Base-by-base conservation (phyloP, 1,284 basidiomycete genomes). In the Puccinia horiana region DNA sequence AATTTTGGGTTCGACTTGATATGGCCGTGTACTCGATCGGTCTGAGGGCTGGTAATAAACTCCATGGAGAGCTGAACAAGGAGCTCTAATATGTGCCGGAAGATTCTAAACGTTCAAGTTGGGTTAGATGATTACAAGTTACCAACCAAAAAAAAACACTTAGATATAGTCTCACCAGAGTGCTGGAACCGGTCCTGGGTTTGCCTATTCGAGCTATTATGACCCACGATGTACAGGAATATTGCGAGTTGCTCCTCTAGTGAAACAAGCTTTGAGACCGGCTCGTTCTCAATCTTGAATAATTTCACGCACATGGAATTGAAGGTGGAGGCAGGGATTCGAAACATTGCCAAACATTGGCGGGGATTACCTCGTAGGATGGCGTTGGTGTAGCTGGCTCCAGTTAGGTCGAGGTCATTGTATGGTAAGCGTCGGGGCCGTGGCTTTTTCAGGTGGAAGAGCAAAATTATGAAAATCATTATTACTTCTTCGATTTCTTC, bases 161-260 rank as follows among this genome's bases (percentile, higher is more conserved):
- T 69, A 1, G 16, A 69, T 4, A 44, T 69, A 8, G n/a, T 69
- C n/a, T n/a, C n/a, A n/a, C n/a, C n/a, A n/a, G n/a, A n/a, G n/a
- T n/a, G n/a, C n/a, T n/a, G n/a, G n/a, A 69, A 69, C 1, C 67
- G 5, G 14, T 69, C 67, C 44, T 42, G 35, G 18, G 67, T 40
- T 44, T 44, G 67, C 6, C 40, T 26, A 16, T 69, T 69, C 9
- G 18, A 42, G n/a, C 44, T 69, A 14, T 44, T 69, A 23, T 69
- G 67, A 40, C 67, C 67, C n/a, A 29, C 26, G n/a, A 69, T 69
- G 20, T 69, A 69, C 1, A 69, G 37, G 44, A 69, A 69, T 20
- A 44, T 69, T 26, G 40, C 67, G 5, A 69, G 16, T 35, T 69
- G 37, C 23, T n/a, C n/a, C n/a, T 69, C 63, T 23, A 67, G 29